A percentile compares a stretch with the other conserved stretches of the same genome.
These are phyloP conservation scores for Penicillium sp. DNA, from an alignment of 2,329 filamentous ascomycete genomes.

Conservation along the genomic window DNA sequence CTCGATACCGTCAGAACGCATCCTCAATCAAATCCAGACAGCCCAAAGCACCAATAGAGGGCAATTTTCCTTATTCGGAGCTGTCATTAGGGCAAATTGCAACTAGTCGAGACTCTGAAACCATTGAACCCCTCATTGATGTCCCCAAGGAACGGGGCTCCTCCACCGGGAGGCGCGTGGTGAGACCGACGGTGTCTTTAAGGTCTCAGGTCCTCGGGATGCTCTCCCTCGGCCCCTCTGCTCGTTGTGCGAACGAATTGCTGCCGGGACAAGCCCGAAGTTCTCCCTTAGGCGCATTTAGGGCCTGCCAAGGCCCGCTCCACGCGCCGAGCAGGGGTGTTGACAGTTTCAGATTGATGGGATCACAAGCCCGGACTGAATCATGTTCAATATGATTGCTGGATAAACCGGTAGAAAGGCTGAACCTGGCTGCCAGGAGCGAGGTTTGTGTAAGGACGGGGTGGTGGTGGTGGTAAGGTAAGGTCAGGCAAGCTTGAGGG, in stretches of 20 bases:
- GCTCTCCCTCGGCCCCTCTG: neutral
- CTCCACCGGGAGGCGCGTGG: constrained; percentile 14
- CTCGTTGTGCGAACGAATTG: constrained; percentile 2
- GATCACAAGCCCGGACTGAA: neutral
- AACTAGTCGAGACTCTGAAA: constrained; percentile 19
- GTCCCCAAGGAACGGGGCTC: constrained; percentile 9
- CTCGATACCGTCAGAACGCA: constrained; percentile 8
- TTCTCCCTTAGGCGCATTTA: constrained; percentile 14
- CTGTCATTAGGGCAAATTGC: constrained; percentile 7
- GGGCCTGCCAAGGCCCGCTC: constrained; percentile 24
- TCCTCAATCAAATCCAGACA: constrained; percentile 23
- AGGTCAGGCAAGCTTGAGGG: neutral
- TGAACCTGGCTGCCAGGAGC: neutral
- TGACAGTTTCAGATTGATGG: constrained; percentile 26
- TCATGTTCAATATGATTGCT: constrained; percentile 10
- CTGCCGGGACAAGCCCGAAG: constrained; percentile 20
- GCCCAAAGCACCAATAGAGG: neutral
- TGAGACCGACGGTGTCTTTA: constrained; percentile 14
- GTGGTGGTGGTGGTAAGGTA: neutral
- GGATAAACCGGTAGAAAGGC: constrained; percentile 1
- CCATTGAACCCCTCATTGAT: constrained; percentile 12
- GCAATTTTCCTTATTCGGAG: constrained; percentile 3
- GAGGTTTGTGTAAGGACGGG: constrained; percentile 4
- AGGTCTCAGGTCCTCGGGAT: constrained; percentile 6
- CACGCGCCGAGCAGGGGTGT: constrained; percentile 26